Evolutionary conservation across 345 rosid genomes (phyloP).

Genomic region (Erucastrum elatum): DNA sequence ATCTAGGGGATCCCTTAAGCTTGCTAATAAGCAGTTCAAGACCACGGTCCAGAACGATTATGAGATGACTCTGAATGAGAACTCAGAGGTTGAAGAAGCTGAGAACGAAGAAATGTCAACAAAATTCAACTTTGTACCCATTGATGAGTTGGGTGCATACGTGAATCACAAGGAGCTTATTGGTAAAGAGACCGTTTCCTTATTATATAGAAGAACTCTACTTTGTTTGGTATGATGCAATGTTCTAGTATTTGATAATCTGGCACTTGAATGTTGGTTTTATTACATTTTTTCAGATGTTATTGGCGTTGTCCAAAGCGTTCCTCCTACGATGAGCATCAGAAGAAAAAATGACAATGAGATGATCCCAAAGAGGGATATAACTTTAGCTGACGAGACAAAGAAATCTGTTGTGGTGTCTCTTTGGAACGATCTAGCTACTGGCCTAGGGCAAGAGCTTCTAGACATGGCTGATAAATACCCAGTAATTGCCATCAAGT

Average conservation of each 20-base stretch:
- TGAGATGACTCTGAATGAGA: constrained; percentile 84
- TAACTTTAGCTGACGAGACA: constrained; percentile 74
- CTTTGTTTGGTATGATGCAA: too few species aligned
- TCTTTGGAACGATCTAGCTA: constrained; percentile 89
- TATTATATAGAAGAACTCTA: too few species aligned
- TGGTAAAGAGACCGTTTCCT: constrained; percentile 48
- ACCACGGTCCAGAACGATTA: constrained; percentile 78
- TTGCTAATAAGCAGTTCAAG: constrained; percentile 60
- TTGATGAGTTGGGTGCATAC: constrained; percentile 50
- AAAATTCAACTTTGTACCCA: too few species aligned
- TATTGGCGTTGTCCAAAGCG: background rate
- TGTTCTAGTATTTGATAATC: too few species aligned
- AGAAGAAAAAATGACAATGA: constrained; percentile 55
- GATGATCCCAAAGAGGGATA: constrained; percentile 77
- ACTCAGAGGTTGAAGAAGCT: constrained; percentile 86
- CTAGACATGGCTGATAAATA: constrained; percentile 63
- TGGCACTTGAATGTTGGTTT: too few species aligned
- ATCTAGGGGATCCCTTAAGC: constrained; percentile 50
- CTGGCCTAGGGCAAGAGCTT: constrained; percentile 68
- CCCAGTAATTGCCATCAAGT: constrained; percentile 77
- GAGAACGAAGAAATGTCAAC: constrained; percentile 12
- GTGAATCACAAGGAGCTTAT: constrained; percentile 68
- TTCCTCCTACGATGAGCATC: background rate
- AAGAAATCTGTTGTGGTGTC: constrained; percentile 86
- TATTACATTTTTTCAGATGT: background rate